Evolutionary conservation across 495 filamentous ascomycete genomes (phyloP), one percentile per base, ranked within the genome.

Genomic region (Podospora australis): DNA sequence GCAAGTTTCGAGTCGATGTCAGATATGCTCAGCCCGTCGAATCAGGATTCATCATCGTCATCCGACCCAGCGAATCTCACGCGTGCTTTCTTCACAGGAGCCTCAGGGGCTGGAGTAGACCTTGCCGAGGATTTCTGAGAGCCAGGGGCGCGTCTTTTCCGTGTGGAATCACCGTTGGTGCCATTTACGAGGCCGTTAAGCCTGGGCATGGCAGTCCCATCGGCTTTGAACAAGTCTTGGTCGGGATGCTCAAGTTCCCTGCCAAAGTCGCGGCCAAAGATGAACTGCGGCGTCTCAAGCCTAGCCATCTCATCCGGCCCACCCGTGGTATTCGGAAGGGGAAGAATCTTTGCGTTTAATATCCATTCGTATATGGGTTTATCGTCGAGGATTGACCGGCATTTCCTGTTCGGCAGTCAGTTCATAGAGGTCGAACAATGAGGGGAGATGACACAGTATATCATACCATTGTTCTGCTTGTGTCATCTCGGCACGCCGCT

Each of bases 331-430:
- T 23, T 64, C 1, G 66, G 59, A 52, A 94, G 71, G 0, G 75
- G 71, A 5, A 88, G 61, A 46, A 91, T 84, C 22, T 69, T 66
- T 11, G 86, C 81, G 22, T 86, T 81, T 52, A 82, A 70, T 32
- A 97, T 89, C 64, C 92, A 92, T 23, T 80, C 71, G 50, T 79
- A 84, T 67, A 97, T 90, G 3, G 75, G 73, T 8, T 66, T 67
- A 55, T 95, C 90, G 50, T 96, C 88, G 1, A 92, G 69, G 2
- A 95, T 72, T 64, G 55, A 75, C 70, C 72, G 86, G 76, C 50
- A 84, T 74, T 63, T 82, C 69, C 50, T 75, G n/a, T n/a, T n/a
- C n/a, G n/a, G n/a, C n/a, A n/a, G n/a, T n/a, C n/a, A n/a, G n/a
- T n/a, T n/a, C n/a, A n/a, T n/a, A n/a, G n/a, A n/a, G n/a, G n/a